phyloP scores from a whole-genome alignment of 306 rosid species.

The Glycine latifolia region DNA sequence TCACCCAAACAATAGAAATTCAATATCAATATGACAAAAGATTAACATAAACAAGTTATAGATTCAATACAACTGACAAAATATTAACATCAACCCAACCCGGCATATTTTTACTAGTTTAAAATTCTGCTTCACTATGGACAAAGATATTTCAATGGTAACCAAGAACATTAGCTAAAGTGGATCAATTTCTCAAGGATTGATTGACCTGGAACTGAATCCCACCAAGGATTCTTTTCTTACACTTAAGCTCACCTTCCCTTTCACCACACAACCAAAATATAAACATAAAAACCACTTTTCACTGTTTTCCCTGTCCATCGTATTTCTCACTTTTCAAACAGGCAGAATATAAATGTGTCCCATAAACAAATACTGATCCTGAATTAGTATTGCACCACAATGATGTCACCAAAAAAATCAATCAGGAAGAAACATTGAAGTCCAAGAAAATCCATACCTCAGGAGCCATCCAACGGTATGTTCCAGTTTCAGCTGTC shows the following conservation, averaged over 20 bases:
- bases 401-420: constrained; percentile 9
- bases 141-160: not conserved
- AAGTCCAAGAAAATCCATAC: constrained; percentile 53
- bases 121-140: not conserved
- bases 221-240: not conserved
- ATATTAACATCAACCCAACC: not conserved
- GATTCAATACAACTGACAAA: not conserved
- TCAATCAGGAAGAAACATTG: constrained; percentile 3
- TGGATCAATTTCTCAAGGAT: not conserved
- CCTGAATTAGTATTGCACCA: constrained; percentile 30
- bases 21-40: not conserved
- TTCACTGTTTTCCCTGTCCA: not conserved
- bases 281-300: not conserved
- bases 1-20: constrained; percentile 10
- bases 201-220: not conserved
- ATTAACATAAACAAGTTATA: not conserved
- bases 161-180: not conserved
- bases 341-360: constrained; percentile 20
- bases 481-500: constrained; percentile 99
- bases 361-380: constrained; percentile 19
- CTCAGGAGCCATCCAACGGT: constrained; percentile 99
- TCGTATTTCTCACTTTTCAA: constrained; percentile 21
- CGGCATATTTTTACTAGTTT: not conserved
- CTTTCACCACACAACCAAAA: not conserved
- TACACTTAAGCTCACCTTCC: not conserved